These are phyloP conservation scores for Coemansia sp. DNA, from an alignment of 192 early-diverging fungal genomes.

Conservation along the genomic window DNA sequence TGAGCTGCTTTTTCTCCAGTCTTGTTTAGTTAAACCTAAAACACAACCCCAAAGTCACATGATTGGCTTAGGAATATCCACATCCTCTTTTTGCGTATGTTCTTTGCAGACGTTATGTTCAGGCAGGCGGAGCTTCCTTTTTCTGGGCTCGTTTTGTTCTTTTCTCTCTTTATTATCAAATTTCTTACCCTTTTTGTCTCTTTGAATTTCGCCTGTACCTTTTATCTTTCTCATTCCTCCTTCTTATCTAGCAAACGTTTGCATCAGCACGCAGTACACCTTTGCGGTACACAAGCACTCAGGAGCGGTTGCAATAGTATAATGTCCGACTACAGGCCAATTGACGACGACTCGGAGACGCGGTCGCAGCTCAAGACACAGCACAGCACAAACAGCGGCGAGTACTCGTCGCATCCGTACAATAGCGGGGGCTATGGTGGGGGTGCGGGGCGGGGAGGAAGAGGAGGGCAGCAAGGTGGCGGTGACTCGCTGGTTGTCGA, in stretches of 20 bases:
- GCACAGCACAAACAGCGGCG: conserved; percentile 9
- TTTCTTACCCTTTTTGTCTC: not conserved
- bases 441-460: conserved; percentile 1
- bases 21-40: too few relatives aligned
- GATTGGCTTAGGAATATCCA: too few relatives aligned
- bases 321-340: conserved; percentile 51
- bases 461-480: not conserved
- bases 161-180: too few relatives aligned
- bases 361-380: conserved; percentile 13
- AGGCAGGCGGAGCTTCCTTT: too few relatives aligned
- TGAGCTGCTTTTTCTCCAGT: too few relatives aligned
- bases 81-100: too few relatives aligned
- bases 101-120: too few relatives aligned
- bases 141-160: not conserved
- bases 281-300: conserved; percentile 1
- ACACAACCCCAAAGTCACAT: too few relatives aligned
- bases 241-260: not conserved
- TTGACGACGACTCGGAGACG: conserved; percentile 32
- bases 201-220: not conserved
- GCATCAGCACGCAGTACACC: not conserved
- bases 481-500: conserved; percentile 35
- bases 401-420: conserved; percentile 45
- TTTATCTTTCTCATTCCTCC: not conserved
- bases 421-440: conserved; percentile 17
- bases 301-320: not conserved